Base-by-base conservation (phyloP, 768 basidiomycete genomes). In the Panaeolus cyanescens region DNA sequence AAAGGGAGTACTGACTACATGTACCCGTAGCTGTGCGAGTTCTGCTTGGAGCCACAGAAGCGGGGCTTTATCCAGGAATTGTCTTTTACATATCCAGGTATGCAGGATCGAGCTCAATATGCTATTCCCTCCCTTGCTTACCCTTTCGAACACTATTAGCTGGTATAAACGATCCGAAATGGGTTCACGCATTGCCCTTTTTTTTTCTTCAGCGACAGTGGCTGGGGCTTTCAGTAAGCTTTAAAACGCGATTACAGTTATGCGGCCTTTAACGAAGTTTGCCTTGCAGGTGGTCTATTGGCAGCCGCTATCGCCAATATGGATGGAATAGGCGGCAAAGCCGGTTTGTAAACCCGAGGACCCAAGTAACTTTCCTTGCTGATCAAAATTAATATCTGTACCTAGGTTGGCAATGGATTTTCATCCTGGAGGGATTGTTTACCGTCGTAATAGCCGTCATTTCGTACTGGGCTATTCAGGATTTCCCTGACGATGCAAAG, bases 131-230 rank as follows among this genome's bases (percentile, higher is more conserved):
- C 20, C 9, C 19, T 32, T 32, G 39, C 55, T 45, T 31, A 39
- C 34, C 20, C 19, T 36, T 32, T 22, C 32, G 25, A 25, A 32
- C 9, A 12, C n/a, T 50, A 34, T 19, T 59, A 90, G 88, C 66
- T 94, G 92, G 91, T 94, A 94, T 72, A 88, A 85, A 68, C 85
- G 90, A 28, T 81, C 85, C 10, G 93, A 95, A 67, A 81, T 90
- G 65, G 91, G 89, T 15, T 79, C 83, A 32, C 85, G 91, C 32
- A 77, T 90, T 22, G 89, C 91, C 0, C 61, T 88, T 15, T 95
- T 95, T 77, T 93, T 92, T 74, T 86, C 88, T 2, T 89, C 91
- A 30, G 90, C 91, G 1, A 93, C 92, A 0, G 79, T 90, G 30
- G 85, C 91, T 4, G 92, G 92, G 22, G 89, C 88, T 13, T 91